Conservation (phyloP, 2,329 filamentous ascomycete genomes). For the Alternaria sp. region DNA sequence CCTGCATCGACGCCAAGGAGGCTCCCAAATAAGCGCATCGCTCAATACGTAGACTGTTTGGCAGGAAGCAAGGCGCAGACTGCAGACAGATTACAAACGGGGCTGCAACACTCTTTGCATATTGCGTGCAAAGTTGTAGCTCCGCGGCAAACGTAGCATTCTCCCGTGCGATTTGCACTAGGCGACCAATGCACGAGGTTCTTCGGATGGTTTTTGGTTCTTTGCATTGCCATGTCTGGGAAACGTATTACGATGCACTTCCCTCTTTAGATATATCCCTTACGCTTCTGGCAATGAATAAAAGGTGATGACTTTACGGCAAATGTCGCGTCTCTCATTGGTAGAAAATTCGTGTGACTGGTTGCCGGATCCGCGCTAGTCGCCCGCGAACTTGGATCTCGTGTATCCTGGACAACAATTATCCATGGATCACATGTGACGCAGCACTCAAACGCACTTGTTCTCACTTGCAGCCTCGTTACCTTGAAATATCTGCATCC, state of each 20-base stretch:
- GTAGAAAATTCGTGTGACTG: conserved; percentile 25
- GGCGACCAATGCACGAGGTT: conserved; percentile 44
- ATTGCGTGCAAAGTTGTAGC: conserved; percentile 31
- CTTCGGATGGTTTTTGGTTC: conserved; percentile 46
- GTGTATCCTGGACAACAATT: background rate
- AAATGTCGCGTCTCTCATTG: conserved; percentile 27
- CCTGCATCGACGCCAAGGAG: conserved; percentile 92
- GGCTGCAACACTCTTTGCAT: conserved; percentile 31
- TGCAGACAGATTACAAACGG: conserved; percentile 31
- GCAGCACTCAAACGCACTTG: background rate
- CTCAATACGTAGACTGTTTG: conserved; percentile 34
- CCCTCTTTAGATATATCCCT: conserved; percentile 44
- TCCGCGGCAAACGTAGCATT: conserved; percentile 39
- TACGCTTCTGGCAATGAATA: conserved; percentile 46
- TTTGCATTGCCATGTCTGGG: conserved; percentile 48
- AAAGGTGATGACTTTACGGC: conserved; percentile 45
- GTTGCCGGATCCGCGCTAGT: conserved; percentile 34
- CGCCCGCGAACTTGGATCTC: conserved; percentile 16
- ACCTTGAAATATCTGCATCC: background rate
- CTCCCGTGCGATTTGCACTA: conserved; percentile 40
- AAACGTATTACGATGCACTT: conserved; percentile 44
- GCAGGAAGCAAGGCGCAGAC: conserved; percentile 35
- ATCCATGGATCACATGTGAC: background rate
- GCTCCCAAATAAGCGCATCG: conserved; percentile 62
- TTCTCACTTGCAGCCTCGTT: background rate